A percentile compares a stretch with the other conserved stretches of the same genome.
phyloP scores from a whole-genome alignment of 805 yeast species.

The Hanseniaspora occidentalis region DNA sequence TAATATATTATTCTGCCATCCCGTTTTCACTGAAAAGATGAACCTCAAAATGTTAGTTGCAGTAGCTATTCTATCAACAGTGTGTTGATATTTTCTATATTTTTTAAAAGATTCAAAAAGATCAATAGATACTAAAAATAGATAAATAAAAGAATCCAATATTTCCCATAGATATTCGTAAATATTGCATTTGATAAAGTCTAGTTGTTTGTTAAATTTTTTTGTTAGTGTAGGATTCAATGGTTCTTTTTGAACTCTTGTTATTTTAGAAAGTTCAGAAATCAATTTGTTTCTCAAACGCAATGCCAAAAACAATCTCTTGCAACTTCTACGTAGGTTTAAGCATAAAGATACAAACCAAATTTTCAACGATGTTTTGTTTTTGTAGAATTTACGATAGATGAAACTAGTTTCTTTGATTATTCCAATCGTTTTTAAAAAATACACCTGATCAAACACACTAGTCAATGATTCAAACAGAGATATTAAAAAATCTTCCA shows the following conservation, averaged over 20 bases:
- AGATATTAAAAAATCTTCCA: not conserved
- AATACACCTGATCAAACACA: not conserved
- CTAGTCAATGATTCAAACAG: not conserved
- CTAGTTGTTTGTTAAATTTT: not conserved
- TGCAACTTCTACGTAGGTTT: not conserved
- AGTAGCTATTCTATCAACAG: not conserved
- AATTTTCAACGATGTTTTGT: not conserved
- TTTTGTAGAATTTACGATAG: not conserved
- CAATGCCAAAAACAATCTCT: not conserved
- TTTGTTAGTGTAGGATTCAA: not conserved
- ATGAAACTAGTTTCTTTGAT: not conserved
- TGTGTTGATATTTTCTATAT: not conserved
- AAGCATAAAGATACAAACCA: not conserved
- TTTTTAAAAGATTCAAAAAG: not conserved
- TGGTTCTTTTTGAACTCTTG: not conserved
- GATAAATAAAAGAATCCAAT: not conserved
- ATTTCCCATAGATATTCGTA: not conserved
- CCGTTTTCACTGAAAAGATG: not conserved
- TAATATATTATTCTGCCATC: no score
- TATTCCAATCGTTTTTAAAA: not conserved
- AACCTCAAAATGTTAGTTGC: not conserved
- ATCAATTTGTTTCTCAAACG: not conserved
- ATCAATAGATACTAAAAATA: not conserved
- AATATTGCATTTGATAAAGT: not conserved
- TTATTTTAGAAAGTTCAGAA: not conserved